Conservation (phyloP, 345 rosid genomes). For the Ailanthus altissimus region DNA sequence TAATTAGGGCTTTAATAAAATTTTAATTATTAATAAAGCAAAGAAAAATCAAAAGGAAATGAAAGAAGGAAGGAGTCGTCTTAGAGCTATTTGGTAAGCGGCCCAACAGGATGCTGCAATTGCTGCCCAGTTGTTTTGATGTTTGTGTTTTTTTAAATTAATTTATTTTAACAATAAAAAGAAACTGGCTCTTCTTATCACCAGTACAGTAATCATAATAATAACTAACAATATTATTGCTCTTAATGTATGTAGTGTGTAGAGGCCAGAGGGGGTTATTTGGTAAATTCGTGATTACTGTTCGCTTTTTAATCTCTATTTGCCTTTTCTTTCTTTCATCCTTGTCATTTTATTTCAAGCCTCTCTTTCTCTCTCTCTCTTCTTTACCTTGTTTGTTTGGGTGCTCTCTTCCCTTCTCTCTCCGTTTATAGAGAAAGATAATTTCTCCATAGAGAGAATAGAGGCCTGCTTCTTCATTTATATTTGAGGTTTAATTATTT, state of each 20-base stretch:
- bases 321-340: background rate
- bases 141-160: conserved; percentile 10
- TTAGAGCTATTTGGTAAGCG: conserved; percentile 32
- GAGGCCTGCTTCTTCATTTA: background rate
- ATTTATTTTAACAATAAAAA: conserved; percentile 1
- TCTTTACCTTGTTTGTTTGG: conserved; percentile 25
- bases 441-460: background rate
- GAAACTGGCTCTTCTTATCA: conserved; percentile 23
- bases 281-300: conserved; percentile 34
- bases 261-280: conserved; percentile 38
- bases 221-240: background rate
- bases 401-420: conserved; percentile 25
- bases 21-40: too few species aligned
- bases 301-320: conserved; percentile 24
- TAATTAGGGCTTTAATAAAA: too few species aligned
- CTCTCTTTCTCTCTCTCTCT: background rate
- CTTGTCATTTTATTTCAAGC: conserved; percentile 20
- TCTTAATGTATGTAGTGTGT: too few species aligned
- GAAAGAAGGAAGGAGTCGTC: background rate
- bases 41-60: background rate
- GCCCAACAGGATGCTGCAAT: conserved; percentile 27
- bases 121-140: conserved; percentile 13
- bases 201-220: background rate
- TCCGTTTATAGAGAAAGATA: background rate
- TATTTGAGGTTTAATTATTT: conserved; percentile 1